Conservation (phyloP, 192 early-diverging fungal species). For the Spinellus fusiger region DNA sequence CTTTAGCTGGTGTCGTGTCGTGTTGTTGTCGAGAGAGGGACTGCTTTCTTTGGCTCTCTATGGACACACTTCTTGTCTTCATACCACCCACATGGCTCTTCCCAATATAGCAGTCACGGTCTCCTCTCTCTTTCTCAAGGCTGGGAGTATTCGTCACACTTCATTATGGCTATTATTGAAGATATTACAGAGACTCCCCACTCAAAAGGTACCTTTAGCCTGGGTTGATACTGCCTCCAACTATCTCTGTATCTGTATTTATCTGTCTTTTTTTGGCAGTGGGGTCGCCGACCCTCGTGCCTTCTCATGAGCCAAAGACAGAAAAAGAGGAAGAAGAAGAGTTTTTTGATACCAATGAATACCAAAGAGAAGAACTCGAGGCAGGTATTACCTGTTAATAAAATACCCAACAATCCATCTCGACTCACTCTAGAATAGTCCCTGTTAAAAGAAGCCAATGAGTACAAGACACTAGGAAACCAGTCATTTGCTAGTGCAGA, state of each 20-base stretch:
- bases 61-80: too few species aligned
- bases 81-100: too few species aligned
- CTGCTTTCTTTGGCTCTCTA: too few species aligned
- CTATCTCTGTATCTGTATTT: background rate
- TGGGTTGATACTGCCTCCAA: background rate
- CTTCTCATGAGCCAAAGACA: too few species aligned
- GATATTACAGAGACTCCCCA: conserved; percentile 27
- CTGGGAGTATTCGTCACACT: too few species aligned
- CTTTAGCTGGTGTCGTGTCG: too few species aligned
- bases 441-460: conserved; percentile 38
- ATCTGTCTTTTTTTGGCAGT: background rate
- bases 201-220: background rate
- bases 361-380: conserved; percentile 33
- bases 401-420: background rate
- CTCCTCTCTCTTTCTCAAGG: too few species aligned
- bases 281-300: too few species aligned
- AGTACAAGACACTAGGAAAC: conserved; percentile 44
- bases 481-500: conserved; percentile 35
- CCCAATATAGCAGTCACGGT: too few species aligned
- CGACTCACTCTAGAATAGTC: conserved; percentile 18
- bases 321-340: conserved; percentile 32
- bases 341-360: conserved; percentile 19
- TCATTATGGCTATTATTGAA: conserved; percentile 39
- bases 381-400: conserved; percentile 3
- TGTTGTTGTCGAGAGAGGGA: too few species aligned